Evolutionary conservation across 176 grass and related monocot genomes (phyloP).

Genomic region (Dendrocalamus sinicus): DNA sequence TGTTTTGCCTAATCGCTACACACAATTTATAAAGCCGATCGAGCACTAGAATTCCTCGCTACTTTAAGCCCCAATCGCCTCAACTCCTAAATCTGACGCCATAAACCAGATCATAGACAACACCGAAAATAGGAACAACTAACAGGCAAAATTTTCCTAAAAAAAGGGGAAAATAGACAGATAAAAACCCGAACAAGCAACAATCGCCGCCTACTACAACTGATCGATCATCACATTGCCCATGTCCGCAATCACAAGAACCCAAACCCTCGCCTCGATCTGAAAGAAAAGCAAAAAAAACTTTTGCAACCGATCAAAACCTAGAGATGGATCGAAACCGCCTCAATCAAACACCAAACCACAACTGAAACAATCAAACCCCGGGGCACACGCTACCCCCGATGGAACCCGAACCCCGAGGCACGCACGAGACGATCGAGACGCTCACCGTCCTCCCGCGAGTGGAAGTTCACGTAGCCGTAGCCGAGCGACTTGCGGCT

Average conservation of each 20-base stretch:
- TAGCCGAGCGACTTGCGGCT: constrained; percentile 40
- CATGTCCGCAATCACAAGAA: not conserved
- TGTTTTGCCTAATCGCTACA: not conserved
- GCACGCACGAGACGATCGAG: not conserved
- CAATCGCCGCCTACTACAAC: not conserved
- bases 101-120: not conserved
- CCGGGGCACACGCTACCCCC: too few relatives aligned
- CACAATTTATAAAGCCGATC: not conserved
- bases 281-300: not conserved
- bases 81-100: not conserved
- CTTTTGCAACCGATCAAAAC: not conserved
- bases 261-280: not conserved
- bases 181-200: not conserved
- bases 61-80: not conserved
- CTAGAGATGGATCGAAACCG: not conserved
- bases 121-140: not conserved
- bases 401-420: not conserved
- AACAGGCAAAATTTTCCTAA: not conserved
- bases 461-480: constrained; percentile 49
- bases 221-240: not conserved
- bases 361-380: not conserved
- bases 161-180: not conserved
- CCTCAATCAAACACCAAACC: not conserved
- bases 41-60: not conserved
- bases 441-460: constrained; percentile 36